phyloP scores from a whole-genome alignment of 164 flowering plant species.

The Dillenia turbinata region DNA sequence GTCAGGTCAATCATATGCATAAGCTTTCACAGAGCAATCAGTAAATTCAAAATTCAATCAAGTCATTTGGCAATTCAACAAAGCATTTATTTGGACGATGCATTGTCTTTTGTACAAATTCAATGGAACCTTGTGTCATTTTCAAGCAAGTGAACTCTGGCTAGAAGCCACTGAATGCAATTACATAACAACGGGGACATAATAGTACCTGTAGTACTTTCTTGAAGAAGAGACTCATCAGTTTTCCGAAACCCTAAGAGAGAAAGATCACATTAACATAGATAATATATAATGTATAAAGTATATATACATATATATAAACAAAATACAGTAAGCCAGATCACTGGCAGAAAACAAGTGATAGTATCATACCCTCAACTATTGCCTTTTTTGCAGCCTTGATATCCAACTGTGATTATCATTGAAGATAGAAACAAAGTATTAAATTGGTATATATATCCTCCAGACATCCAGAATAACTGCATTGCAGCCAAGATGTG shows the following conservation, averaged over 20 bases:
- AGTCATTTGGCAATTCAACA: too few species aligned
- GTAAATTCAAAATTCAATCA: neutral
- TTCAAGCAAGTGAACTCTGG: too few species aligned
- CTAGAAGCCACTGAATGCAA: too few species aligned
- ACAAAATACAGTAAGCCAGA: neutral
- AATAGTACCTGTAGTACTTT: slow-evolving; percentile 66
- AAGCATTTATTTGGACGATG: too few species aligned
- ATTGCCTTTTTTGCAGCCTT: slow-evolving; percentile 85
- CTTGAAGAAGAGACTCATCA: slow-evolving; percentile 73
- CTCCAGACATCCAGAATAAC: neutral
- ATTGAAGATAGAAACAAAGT: slow-evolving; percentile 9
- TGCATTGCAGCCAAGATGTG: neutral
- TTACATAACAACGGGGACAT: too few species aligned
- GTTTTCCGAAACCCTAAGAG: slow-evolving; percentile 69
- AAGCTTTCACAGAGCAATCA: slow-evolving; percentile 1
- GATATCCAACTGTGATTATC: slow-evolving; percentile 64
- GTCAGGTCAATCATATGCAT: neutral
- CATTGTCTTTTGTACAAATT: too few species aligned
- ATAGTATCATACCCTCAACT: slow-evolving; percentile 54
- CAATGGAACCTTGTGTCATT: too few species aligned
- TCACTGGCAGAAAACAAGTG: neutral
- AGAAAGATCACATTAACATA: too few species aligned
- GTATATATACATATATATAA: neutral
- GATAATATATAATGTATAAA: neutral
- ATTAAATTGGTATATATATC: neutral